Conservation (phyloP, 495 filamentous ascomycete genomes). For the Daldinia childiae region DNA sequence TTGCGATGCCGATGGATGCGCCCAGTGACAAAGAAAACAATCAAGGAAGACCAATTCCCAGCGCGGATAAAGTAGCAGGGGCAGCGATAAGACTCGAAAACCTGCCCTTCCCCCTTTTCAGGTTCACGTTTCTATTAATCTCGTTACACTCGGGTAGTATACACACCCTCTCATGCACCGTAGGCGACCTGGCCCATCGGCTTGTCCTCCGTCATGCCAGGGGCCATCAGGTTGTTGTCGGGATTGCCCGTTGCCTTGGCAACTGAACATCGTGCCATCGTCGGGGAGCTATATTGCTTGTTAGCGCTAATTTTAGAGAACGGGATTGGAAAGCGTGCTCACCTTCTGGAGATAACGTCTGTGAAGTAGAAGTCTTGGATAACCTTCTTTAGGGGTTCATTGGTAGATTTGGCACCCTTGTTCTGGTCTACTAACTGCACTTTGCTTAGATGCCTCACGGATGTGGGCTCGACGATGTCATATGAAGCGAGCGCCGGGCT, state of each 20-base stretch:
- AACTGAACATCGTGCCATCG: slow-evolving; percentile 94
- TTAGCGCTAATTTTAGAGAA: slow-evolving; percentile 38
- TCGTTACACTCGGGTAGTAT: slow-evolving; percentile 14
- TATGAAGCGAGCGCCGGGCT: slow-evolving; percentile 87
- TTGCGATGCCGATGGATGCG: slow-evolving; percentile 34
- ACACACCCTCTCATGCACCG: slow-evolving; percentile 47
- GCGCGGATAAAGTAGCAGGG: slow-evolving; percentile 5
- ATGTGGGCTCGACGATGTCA: slow-evolving; percentile 84
- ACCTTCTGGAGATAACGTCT: slow-evolving; percentile 94
- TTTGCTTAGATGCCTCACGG: slow-evolving; percentile 77
- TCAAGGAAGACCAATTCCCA: neutral
- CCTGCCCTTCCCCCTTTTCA: slow-evolving; percentile 9
- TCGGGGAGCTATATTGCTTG: slow-evolving; percentile 74
- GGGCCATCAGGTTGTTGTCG: slow-evolving; percentile 86
- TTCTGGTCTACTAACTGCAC: slow-evolving; percentile 95
- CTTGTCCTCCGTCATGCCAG: slow-evolving; percentile 67
- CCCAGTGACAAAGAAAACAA: slow-evolving; percentile 34
- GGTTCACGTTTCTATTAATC: slow-evolving; percentile 16
- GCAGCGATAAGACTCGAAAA: slow-evolving; percentile 32
- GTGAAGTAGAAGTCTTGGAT: slow-evolving; percentile 98
- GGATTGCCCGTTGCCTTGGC: slow-evolving; percentile 76
- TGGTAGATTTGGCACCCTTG: slow-evolving; percentile 77
- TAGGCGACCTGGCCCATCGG: slow-evolving; percentile 63
- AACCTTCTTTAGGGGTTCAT: slow-evolving; percentile 76
- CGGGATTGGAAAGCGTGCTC: slow-evolving; percentile 37